Conservation (phyloP, 345 rosid genomes). For the Litchi chinensis region DNA sequence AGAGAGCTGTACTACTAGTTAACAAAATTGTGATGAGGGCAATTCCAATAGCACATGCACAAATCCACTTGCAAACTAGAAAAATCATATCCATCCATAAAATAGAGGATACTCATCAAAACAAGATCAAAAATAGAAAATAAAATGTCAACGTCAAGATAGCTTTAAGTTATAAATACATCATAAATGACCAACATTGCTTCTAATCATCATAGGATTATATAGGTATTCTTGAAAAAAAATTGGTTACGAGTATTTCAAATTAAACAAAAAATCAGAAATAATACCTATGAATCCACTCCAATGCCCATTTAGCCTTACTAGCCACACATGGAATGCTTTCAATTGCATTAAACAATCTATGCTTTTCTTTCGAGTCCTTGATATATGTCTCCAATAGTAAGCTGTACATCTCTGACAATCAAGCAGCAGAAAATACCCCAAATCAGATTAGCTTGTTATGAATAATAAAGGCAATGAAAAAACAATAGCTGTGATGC, state of each 20-base stretch:
- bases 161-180: not conserved
- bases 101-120: not conserved
- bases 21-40: not conserved
- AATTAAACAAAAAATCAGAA: not conserved
- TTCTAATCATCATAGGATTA: not conserved
- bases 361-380: slow-evolving; percentile 80
- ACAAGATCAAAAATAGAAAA: not conserved
- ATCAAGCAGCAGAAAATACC: slow-evolving; percentile 11
- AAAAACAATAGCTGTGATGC: slow-evolving; percentile 19
- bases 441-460: slow-evolving; percentile 19
- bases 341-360: slow-evolving; percentile 82
- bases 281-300: slow-evolving; percentile 76
- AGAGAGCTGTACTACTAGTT: not conserved
- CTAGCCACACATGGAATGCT: slow-evolving; percentile 72
- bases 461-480: not conserved
- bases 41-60: not conserved
- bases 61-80: not conserved
- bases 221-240: not conserved
- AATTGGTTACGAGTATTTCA: not conserved
- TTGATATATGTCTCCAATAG: slow-evolving; percentile 90
- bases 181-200: not conserved
- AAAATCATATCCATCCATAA: not conserved
- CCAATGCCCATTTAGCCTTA: slow-evolving; percentile 84
- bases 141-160: not conserved
- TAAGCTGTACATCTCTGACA: slow-evolving; percentile 87